phyloP scores from a whole-genome alignment of 202 grass and related monocot species.

The Panicum hallii region DNA sequence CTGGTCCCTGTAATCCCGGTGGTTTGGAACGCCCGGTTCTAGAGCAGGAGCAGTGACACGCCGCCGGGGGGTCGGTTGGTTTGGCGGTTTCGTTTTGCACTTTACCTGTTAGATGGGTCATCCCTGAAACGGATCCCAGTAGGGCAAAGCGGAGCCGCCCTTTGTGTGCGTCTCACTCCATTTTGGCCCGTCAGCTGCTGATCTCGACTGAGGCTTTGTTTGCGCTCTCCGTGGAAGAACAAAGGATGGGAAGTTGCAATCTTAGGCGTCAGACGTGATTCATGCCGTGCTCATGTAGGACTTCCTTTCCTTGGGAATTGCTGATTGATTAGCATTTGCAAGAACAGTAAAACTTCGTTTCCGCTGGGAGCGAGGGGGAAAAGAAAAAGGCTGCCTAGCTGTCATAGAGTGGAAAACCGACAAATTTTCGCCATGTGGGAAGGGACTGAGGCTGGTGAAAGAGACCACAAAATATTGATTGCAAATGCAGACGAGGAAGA shows the following conservation, averaged over 20 bases:
- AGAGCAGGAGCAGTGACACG: not conserved
- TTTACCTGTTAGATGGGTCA: slow-evolving; percentile 44
- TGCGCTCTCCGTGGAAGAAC: slow-evolving; percentile 6
- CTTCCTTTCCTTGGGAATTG: not conserved
- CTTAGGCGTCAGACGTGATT: not conserved
- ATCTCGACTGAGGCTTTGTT: slow-evolving; percentile 6
- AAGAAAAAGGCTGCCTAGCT: slow-evolving; percentile 1
- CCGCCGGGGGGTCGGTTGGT: not conserved
- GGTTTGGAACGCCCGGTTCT: slow-evolving; percentile 39
- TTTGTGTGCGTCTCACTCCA: slow-evolving; percentile 60
- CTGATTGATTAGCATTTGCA: not conserved
- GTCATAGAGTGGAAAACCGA: slow-evolving; percentile 28
- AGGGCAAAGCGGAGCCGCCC: not conserved
- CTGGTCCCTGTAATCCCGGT: slow-evolving; percentile 13
- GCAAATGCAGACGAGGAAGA: not conserved
- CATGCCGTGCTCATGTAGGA: not conserved
- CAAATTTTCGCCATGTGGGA: slow-evolving; percentile 26
- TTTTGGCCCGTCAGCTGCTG: slow-evolving; percentile 13
- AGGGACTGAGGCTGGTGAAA: slow-evolving; percentile 28
- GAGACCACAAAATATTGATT: slow-evolving; percentile 25
- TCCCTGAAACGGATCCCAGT: not conserved
- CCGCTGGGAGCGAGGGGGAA: not conserved
- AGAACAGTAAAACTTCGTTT: slow-evolving; percentile 19
- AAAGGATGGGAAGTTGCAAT: not conserved
- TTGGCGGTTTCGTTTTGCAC: slow-evolving; percentile 29